phyloP scores from a whole-genome alignment of 768 basidiomycete genomes.

The Trametes villosa region DNA sequence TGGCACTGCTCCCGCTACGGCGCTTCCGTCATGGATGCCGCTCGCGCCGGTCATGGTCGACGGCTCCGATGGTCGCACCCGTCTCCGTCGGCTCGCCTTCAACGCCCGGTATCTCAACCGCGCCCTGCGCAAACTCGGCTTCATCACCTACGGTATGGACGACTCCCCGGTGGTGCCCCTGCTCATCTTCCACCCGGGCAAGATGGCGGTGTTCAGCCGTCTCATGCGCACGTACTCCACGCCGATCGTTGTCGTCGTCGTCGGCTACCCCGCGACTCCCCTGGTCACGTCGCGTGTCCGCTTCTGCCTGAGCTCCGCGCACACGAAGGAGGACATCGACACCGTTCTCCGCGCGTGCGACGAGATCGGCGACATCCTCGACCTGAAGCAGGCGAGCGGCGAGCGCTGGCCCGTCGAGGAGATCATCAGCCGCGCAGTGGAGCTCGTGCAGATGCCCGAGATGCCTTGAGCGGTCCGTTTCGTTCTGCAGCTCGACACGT shows the following conservation, averaged over 20 bases:
- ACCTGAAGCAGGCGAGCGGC: slow-evolving; percentile 78
- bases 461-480: slow-evolving; percentile 17
- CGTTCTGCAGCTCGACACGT: slow-evolving; percentile 5
- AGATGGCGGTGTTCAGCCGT: slow-evolving; percentile 89
- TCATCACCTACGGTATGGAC: slow-evolving; percentile 93
- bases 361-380: slow-evolving; percentile 88
- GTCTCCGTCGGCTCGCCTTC: slow-evolving; percentile 90
- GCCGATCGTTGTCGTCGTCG: slow-evolving; percentile 88
- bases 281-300: slow-evolving; percentile 87
- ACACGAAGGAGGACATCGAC: slow-evolving; percentile 98
- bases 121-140: slow-evolving; percentile 88
- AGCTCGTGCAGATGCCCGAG: slow-evolving; percentile 60
- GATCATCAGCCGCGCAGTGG: slow-evolving; percentile 70
- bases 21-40: slow-evolving; percentile 78
- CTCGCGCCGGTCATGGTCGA: slow-evolving; percentile 76
- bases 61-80: slow-evolving; percentile 81
- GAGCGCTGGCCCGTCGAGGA: slow-evolving; percentile 83
- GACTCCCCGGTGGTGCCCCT: slow-evolving; percentile 94
- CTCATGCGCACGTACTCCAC: slow-evolving; percentile 80
- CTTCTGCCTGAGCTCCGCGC: slow-evolving; percentile 92
- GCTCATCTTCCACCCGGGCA: slow-evolving; percentile 89
- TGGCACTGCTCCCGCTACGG: slow-evolving; percentile 67
- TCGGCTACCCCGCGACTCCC: slow-evolving; percentile 89
- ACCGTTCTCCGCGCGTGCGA: slow-evolving; percentile 82
- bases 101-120: slow-evolving; percentile 91